phyloP scores from a whole-genome alignment of 345 rosid genomes.

The Aethionema arabicum region DNA sequence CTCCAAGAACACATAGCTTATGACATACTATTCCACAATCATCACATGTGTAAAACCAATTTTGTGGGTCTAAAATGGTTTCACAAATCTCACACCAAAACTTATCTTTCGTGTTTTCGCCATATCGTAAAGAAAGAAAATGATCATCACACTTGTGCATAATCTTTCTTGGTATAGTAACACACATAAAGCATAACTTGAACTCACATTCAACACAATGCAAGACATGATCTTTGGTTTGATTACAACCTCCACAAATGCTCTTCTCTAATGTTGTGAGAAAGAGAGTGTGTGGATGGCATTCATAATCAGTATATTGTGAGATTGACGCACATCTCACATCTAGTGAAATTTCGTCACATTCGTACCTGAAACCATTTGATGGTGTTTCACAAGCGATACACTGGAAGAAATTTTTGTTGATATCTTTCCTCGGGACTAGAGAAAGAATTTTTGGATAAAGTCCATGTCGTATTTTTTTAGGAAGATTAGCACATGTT shows the following conservation, averaged over 20 bases:
- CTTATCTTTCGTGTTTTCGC: not conserved
- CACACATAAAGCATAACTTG: conserved; percentile 1
- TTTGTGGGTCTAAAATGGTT: conserved; percentile 6
- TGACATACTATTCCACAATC: conserved; percentile 13
- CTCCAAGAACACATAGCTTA: conserved; percentile 1
- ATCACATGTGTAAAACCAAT: conserved; percentile 14
- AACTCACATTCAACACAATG: conserved; percentile 9
- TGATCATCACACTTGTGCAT: conserved; percentile 12
- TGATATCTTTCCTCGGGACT: not conserved
- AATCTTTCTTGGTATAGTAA: conserved; percentile 9
- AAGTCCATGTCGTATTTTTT: not conserved
- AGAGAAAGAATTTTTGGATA: not conserved
- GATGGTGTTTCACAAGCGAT: not conserved
- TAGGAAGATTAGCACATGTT: conserved; percentile 26
- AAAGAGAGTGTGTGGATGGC: conserved; percentile 13
- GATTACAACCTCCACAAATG: conserved; percentile 6
- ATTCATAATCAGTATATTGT: not conserved
- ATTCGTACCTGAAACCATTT: conserved; percentile 4
- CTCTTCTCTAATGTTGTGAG: conserved; percentile 2
- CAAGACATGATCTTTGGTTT: not conserved
- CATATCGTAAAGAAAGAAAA: not conserved
- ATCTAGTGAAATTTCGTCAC: not conserved
- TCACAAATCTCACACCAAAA: conserved; percentile 20
- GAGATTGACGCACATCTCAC: conserved; percentile 5
- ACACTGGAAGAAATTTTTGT: not conserved